A percentile compares a stretch with the other conserved stretches of the same genome.
Evolutionary conservation across 129 eudicot species (phyloP).

Genomic region (Tanacetum coccineum): DNA sequence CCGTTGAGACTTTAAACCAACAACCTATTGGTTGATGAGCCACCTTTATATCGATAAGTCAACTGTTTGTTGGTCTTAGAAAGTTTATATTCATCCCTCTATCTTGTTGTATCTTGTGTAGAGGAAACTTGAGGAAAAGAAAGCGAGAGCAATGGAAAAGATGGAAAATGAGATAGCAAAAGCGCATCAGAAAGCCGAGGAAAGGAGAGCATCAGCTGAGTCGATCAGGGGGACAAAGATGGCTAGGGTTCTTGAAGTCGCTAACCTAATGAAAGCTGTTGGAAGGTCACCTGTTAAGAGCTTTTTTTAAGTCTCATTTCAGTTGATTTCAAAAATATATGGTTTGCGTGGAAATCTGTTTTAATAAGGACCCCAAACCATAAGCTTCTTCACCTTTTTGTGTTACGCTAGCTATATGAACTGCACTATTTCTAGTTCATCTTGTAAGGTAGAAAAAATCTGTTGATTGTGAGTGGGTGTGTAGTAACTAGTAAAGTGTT

Average conservation of each 20-base stretch:
- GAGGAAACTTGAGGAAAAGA: conserved; percentile 88
- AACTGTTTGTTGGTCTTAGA: not conserved
- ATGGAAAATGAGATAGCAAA: conserved; percentile 85
- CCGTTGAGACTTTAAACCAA: no score
- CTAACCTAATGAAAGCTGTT: conserved; percentile 71
- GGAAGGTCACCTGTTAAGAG: conserved; percentile 70
- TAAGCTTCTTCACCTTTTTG: conserved; percentile 19
- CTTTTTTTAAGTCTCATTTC: conserved; percentile 35
- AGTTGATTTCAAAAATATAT: not conserved
- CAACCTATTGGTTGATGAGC: no score
- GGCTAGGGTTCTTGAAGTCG: conserved; percentile 64
- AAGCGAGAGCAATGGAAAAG: conserved; percentile 75
- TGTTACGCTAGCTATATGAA: not conserved
- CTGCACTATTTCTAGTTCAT: not conserved
- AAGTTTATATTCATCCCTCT: not conserved
- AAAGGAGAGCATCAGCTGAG: conserved; percentile 73
- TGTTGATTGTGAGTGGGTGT: no score
- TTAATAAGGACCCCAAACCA: conserved; percentile 7
- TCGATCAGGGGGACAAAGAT: conserved; percentile 69
- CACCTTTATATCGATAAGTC: no score
- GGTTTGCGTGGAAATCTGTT: not conserved
- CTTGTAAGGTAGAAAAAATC: not conserved
- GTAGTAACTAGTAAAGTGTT: no score
- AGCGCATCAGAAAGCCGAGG: conserved; percentile 88
- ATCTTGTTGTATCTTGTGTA: conserved; percentile 16